Evolutionary conservation across 495 filamentous ascomycete species (phyloP), one percentile per base, ranked within the genome.

Genomic region (Cenococcum geophilum): DNA sequence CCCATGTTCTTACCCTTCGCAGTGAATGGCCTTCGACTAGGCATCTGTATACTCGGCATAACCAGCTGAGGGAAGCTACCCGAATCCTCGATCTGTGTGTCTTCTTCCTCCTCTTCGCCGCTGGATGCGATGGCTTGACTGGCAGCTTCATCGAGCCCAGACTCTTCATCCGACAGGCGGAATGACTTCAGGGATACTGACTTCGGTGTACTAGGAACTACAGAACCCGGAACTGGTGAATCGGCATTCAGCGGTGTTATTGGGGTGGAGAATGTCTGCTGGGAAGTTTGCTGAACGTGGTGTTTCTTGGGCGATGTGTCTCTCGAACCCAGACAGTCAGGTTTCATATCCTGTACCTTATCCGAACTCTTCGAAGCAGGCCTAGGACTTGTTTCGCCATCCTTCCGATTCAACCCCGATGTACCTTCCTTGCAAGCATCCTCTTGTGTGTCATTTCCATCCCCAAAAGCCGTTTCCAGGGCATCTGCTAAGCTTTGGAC

Each of bases 1-100:
- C 91, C 92, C 75, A 97, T 82, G 53, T 78, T 80, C 76, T 88
- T 93, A 18, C 93, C 93, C 61, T 80, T 83, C 55, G 89, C 82
- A 8, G 93, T 97, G 72, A 99, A 97, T 1, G 93, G 93, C 50
- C 93, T 81, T 54, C 93, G 84, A 70, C 86, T 91, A 35, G 93
- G 95, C 85, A 99, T 96, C 65, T 83, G 87, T 66, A 99, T 89
- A 71, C 90, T 95, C 9, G 93, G 93, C 95, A 99, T 99, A 64
- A 99, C 87, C 16, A 99, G 81, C 73, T 97, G 92, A 34, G 92
- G 90, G 18, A 82, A 83, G 64, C 80, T 85, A 16, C 64, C 57
- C 18, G 58, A 45, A n/a, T 55, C 60, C 4, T 16, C 53, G 14
- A 22, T 27, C 43, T 63, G 43, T 69, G 61, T 70, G 78, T 77